phyloP scores from a whole-genome alignment of 73 alveolate species.

The Paramecium primaurelia region DNA sequence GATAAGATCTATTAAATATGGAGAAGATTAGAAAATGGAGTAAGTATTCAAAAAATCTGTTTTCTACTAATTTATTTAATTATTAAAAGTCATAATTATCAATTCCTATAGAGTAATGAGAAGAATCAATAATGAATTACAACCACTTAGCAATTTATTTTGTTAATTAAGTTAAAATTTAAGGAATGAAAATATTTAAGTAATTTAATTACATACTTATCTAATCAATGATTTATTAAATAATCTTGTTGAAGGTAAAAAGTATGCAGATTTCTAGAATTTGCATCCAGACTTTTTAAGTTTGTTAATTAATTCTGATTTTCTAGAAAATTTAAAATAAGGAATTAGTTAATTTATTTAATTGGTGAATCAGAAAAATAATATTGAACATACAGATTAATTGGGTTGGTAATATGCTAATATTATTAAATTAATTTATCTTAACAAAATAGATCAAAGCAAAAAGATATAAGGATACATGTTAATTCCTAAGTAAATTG shows the following conservation, averaged over 20 bases:
- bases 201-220: background rate
- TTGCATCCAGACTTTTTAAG: background rate
- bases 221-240: background rate
- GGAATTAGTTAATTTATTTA: background rate
- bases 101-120: background rate
- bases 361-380: background rate
- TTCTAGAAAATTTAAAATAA: background rate
- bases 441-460: background rate
- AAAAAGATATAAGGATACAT: background rate
- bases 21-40: background rate
- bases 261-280: background rate
- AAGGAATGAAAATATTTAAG: background rate
- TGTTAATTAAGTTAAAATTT: background rate
- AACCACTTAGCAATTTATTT: background rate
- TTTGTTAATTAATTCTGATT: background rate
- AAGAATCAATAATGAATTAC: background rate
- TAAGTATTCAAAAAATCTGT: background rate
- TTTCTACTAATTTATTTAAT: background rate
- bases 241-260: background rate
- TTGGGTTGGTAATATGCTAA: background rate
- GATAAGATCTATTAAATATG: background rate
- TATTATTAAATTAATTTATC: background rate
- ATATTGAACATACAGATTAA: background rate
- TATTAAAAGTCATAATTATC: background rate
- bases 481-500: background rate